phyloP scores from a whole-genome alignment of 176 grass and related monocot genomes.

The Aegilops longissima region DNA sequence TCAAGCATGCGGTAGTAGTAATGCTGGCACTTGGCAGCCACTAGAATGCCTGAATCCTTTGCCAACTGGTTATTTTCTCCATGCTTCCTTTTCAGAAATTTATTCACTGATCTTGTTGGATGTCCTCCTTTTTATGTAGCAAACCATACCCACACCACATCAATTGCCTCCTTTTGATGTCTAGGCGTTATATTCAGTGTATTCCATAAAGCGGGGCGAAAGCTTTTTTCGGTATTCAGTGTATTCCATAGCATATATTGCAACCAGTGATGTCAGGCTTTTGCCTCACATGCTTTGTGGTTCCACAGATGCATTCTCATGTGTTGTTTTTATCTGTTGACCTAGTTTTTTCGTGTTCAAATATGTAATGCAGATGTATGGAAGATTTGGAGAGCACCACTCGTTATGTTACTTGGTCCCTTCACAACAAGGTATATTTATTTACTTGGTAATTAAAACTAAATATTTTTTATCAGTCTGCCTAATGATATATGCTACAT shows the following conservation, averaged over 20 bases:
- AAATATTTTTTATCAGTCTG: neutral
- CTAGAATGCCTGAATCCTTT: neutral
- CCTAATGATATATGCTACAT: slow-evolving; percentile 18
- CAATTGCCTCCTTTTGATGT: slow-evolving; percentile 9
- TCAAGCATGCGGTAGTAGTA: neutral
- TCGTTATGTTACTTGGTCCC: slow-evolving; percentile 95
- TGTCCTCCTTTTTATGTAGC: slow-evolving; percentile 2
- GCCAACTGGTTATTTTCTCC: neutral
- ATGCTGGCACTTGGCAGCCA: neutral
- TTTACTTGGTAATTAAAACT: slow-evolving; percentile 14
- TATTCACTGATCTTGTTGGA: neutral
- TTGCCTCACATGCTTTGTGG: slow-evolving; percentile 4
- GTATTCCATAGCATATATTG: neutral
- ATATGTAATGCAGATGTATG: slow-evolving; percentile 65
- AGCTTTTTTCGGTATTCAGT: neutral
- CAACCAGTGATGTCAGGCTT: neutral
- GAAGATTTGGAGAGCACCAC: slow-evolving; percentile 96
- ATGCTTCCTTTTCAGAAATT: neutral
- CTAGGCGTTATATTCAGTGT: neutral
- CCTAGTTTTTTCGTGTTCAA: slow-evolving; percentile 4
- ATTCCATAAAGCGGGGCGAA: neutral
- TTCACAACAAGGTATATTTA: slow-evolving; percentile 81
- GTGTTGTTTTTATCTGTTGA: slow-evolving; percentile 2
- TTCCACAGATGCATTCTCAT: neutral
- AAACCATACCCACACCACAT: neutral